Evolutionary conservation across 257 asterid species (phyloP), one percentile per base, ranked within the genome.

Genomic region (Solanum piurae): DNA sequence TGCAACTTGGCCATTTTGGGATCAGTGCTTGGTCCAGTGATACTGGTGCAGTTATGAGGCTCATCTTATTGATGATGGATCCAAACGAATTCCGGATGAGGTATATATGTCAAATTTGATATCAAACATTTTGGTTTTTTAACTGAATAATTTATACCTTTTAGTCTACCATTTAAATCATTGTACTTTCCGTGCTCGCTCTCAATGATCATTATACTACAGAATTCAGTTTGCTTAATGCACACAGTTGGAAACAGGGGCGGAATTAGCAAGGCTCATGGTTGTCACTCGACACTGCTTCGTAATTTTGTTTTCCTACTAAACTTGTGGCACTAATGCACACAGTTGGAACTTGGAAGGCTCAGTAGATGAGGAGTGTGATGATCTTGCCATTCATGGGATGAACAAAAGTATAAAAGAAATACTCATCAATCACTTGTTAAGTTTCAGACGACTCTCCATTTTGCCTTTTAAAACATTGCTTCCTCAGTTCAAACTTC

Each of bases 11-110:
- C 85, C 94, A 94, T 91, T 94, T 94, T 69, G 98, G 98, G 87
- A 95, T 95, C 85, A 94, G 98, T 86, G 98, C 96, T 73, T 97
- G 99, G 99, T 97, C 95, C 18, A 89, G 93, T 89, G 98, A 95
- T 91, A 91, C 94, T 34, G 98, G 98, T 49, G 95, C 97, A 95
- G 95, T 34, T 98, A 96, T 27, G 98, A 95, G 91, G 98, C n/a
- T n/a, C n/a, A 95, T 90, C 85, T 92, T 27, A 93, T 92, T 90
- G 96, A 94, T 83, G 90, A 89, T 87, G 94, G 91, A 75, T 64
- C 49, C 36, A 64, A 87, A 64, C 89, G 69, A 23, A 40, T 29
- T 49, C 60, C 5, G 60, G 60, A 13, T 14, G 20, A 5, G 58
- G 58, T 49, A 66, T 29, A 29, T 29, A 29, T 66, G 73, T 66